A percentile compares a stretch with the other conserved stretches of the same genome.
Conservation (phyloP, 352 stramenopile species). For the Phytopythium aichiense region DNA sequence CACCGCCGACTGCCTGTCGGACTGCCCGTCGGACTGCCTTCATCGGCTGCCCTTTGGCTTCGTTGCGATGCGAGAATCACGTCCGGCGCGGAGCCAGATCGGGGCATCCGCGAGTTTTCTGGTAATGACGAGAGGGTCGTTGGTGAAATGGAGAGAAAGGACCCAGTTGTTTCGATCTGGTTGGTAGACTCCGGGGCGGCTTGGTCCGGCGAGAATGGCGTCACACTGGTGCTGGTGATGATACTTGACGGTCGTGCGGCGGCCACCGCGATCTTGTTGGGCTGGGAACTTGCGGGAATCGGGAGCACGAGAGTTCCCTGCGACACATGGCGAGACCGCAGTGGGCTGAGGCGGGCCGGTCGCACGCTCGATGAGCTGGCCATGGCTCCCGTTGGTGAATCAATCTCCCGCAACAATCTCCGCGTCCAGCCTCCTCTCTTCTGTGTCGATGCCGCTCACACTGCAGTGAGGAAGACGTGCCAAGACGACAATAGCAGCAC, state of each 20-base stretch:
- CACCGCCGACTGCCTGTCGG: background rate
- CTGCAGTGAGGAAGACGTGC: background rate
- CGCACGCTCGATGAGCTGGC: background rate
- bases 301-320: slow-evolving; percentile 7
- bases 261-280: slow-evolving; percentile 5
- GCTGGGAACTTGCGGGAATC: background rate
- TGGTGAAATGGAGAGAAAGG: background rate
- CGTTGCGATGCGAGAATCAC: background rate
- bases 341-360: background rate
- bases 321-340: slow-evolving; percentile 7
- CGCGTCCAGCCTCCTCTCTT: background rate
- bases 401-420: background rate
- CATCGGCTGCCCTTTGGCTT: background rate
- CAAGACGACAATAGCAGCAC: background rate
- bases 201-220: background rate
- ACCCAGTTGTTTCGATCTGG: background rate
- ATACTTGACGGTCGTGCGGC: background rate
- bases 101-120: background rate
- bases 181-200: background rate
- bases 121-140: background rate
- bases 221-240: background rate
- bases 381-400: background rate
- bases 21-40: background rate
- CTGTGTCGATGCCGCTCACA: background rate
- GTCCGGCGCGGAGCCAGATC: background rate